Conservation (phyloP, 2,329 filamentous ascomycete genomes). For the Xylariaceae sp. region DNA sequence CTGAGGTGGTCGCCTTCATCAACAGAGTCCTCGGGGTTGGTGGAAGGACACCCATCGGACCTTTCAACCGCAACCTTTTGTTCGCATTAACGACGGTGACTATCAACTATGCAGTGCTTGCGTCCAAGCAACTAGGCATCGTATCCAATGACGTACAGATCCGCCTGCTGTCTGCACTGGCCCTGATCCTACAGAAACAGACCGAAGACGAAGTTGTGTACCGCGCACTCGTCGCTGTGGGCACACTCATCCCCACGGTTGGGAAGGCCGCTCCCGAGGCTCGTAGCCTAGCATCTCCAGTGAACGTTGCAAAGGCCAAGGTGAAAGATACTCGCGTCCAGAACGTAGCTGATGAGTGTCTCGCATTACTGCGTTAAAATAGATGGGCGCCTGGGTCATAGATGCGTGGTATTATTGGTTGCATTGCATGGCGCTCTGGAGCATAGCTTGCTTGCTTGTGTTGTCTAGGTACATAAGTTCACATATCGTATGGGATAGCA, state of each 20-base stretch:
- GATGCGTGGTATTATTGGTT: no score
- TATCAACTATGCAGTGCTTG: constrained; percentile 79
- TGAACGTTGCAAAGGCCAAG: constrained; percentile 41
- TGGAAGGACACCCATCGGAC: constrained; percentile 43
- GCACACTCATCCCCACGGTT: constrained; percentile 68
- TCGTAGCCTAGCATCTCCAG: constrained; percentile 40
- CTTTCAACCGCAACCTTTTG: constrained; percentile 71
- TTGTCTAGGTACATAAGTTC: no score
- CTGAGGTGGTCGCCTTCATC: constrained; percentile 58
- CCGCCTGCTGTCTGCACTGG: constrained; percentile 58
- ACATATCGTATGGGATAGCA: no score
- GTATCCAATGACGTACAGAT: constrained; percentile 38
- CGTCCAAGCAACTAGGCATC: constrained; percentile 40
- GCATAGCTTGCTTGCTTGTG: no score
- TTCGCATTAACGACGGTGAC: constrained; percentile 78
- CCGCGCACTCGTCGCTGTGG: constrained; percentile 74
- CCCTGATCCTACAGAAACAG: constrained; percentile 59
- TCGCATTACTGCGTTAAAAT: constrained; percentile 32
- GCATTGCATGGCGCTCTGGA: no score
- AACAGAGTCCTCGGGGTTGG: constrained; percentile 56
- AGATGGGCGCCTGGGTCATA: no score
- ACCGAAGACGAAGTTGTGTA: constrained; percentile 81
- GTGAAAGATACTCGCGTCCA: constrained; percentile 45
- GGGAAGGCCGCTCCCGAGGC: constrained; percentile 40
- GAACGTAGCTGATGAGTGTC: constrained; percentile 44